Base-by-base conservation (phyloP, 2,329 filamentous ascomycete genomes). In the Venturia oleaginea region DNA sequence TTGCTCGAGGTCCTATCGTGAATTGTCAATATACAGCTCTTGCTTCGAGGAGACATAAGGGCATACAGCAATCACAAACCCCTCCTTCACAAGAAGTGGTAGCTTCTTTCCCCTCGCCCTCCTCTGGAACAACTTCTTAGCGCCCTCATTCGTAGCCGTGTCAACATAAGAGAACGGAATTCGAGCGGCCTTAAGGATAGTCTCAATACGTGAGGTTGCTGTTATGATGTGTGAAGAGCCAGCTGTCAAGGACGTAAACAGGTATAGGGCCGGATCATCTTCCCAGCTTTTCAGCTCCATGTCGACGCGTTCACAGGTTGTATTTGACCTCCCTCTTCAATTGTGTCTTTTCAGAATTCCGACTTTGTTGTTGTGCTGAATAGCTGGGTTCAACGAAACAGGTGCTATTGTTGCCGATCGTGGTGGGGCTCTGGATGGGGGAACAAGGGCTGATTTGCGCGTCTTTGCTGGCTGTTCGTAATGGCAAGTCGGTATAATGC, bases 171-270 rank as follows among this genome's bases (percentile, higher is more conserved):
- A 91, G 80, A 97, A 99, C 13, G 92, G 91, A 65, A 99, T 89
- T 70, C 89, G 89, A 81, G 97, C 97, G 68, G 92, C 92, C 73
- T 91, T 93, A 66, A 99, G 84, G 72, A 99, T 97, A 15, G 92
- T 97, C 78, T 99, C 93, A 69, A 99, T 86, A 59, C 94, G 90
- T 64, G 92, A 95, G 1, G 94, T 97, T 32, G 92, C 94, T 48
- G 94, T 97, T 72, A 97, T 87, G 75, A 97, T 96, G 76, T 97
- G 92, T 30, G 92, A 96, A 48, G 92, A 96, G 68, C 94, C 94
- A 66, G 94, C 91, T 24, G 94, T 97, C 64, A 99, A 83, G 63
- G 93, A 97, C 66, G 94, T 97, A 79, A 95, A 97, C 71, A 99
- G 89, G 80, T 94, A 99, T 67, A 99, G 86, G n/a, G 59, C 34